Base-by-base conservation (phyloP, 805 yeast species). In the Cyberlindnera galapagoensis region DNA sequence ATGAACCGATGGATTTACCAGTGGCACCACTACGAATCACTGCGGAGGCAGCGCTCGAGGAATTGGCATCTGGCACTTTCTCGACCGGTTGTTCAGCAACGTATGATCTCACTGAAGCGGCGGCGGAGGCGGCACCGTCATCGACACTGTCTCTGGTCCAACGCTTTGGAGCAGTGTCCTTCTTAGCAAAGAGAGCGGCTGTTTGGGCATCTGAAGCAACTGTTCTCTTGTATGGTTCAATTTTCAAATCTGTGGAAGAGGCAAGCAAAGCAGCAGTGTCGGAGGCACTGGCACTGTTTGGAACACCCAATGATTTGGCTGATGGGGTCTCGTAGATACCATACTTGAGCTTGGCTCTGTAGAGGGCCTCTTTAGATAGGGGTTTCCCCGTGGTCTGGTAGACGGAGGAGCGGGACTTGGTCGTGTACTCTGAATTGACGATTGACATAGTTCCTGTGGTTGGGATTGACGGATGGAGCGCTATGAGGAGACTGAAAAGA, bases 181-280 rank as follows among this genome's bases (percentile, higher is more conserved):
- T 55, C 42, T 59, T 65, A 6, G 71, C 71, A 38, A 62, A 51
- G 7, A 65, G 48, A 3, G 86, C 85, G 30, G 85, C 85, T 16
- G 70, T 67, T 24, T 80, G 82, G 11, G 84, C 84, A 33, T 74
- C 84, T 7, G 78, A 65, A 12, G 77, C 69, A 10, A 69, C 54
- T 21, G 57, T 59, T 34, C 88, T 62, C 54, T 74, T 78, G 54
- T 80, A 81, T 10, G 85, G 76, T 40, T 69, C 71, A 23, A 80
- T 72, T 3, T 76, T 67, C 27, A 77, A 63, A 53, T 76, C 82
- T 3, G 81, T 59, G 9, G 76, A 71, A 6, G 83, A 72, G 3
- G 92, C 94, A 40, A 80, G 62, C 33, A 80, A 60, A 1, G 92
- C 92, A 30, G 94, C 90, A 6, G 81, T 73, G 51, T 78, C 86